Conservation (phyloP, 768 basidiomycete genomes). For the Dentipellis sp. region DNA sequence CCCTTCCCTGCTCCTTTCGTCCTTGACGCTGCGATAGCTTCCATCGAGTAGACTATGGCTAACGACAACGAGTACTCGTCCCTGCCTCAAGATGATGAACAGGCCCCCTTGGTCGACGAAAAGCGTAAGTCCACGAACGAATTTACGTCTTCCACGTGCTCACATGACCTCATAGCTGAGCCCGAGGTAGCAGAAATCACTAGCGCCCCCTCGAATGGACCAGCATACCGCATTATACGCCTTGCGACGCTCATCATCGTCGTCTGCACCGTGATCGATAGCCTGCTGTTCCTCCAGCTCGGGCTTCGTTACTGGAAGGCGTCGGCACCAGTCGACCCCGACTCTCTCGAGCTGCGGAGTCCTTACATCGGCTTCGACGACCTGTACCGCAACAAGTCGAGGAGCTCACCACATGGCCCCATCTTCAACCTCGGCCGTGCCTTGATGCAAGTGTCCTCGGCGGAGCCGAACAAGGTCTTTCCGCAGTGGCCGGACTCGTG, state of each 20-base stretch:
- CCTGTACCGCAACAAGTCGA: not conserved
- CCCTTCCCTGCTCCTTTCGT: not conserved
- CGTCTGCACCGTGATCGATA: not conserved
- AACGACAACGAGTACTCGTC: not conserved
- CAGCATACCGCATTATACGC: not conserved
- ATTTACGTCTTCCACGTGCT: not conserved
- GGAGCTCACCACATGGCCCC: not conserved
- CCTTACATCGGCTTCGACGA: constrained; percentile 8
- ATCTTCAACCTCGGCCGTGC: constrained; percentile 1
- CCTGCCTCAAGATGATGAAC: not conserved
- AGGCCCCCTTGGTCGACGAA: not conserved
- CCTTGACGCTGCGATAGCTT: not conserved
- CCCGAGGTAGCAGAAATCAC: not conserved
- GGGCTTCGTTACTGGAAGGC: not conserved
- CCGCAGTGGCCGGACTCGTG: constrained; percentile 5
- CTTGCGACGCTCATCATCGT: not conserved
- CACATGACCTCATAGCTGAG: not conserved
- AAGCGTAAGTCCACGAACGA: not conserved
- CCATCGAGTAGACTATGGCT: not conserved
- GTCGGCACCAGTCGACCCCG: not conserved
- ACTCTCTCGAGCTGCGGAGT: not conserved
- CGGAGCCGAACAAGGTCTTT: constrained; percentile 2
- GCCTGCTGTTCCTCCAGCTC: not conserved
- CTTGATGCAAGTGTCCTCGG: not conserved
- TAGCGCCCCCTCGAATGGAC: not conserved